Evolutionary conservation across 106 monocot species (phyloP).

Genomic region (Allium cepa): DNA sequence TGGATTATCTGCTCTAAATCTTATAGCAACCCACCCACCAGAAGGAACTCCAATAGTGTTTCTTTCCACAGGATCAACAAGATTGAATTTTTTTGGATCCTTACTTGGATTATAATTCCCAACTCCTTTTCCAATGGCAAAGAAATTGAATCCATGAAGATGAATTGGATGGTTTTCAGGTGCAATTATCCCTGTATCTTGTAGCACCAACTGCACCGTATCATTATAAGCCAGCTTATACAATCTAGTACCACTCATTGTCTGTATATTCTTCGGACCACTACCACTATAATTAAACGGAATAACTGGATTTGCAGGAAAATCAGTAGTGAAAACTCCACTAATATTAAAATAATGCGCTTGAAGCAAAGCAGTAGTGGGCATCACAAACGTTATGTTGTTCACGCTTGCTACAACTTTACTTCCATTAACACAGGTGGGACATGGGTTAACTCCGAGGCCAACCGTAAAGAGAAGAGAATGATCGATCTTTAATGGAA

Average conservation of each 20-base stretch:
- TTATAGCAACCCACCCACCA: slow-evolving; percentile 63
- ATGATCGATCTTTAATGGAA: slow-evolving; percentile 33
- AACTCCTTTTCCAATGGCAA: slow-evolving; percentile 53
- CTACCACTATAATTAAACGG: slow-evolving; percentile 26
- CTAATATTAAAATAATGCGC: slow-evolving; percentile 45
- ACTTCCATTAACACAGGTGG: slow-evolving; percentile 20
- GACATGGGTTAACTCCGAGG: slow-evolving; percentile 51
- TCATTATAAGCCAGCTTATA: slow-evolving; percentile 47
- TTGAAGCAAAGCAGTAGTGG: slow-evolving; percentile 38
- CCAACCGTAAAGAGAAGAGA: slow-evolving; percentile 49
- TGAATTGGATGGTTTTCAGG: slow-evolving; percentile 76
- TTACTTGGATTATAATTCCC: slow-evolving; percentile 47
- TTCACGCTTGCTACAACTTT: slow-evolving; percentile 42
- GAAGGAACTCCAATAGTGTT: slow-evolving; percentile 64
- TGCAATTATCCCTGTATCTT: slow-evolving; percentile 49
- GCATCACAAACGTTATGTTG: slow-evolving; percentile 62
- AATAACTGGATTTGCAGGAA: slow-evolving; percentile 30
- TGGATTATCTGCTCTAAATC: slow-evolving; percentile 73
- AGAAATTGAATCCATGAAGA: slow-evolving; percentile 78
- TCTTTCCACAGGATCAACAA: slow-evolving; percentile 62
- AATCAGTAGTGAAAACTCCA: slow-evolving; percentile 39
- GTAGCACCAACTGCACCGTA: slow-evolving; percentile 66
- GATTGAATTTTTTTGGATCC: slow-evolving; percentile 43
- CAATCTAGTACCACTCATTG: slow-evolving; percentile 32
- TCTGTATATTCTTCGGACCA: slow-evolving; percentile 20